phyloP scores from a whole-genome alignment of 2,329 filamentous ascomycete species.

The Microcera coccophila region DNA sequence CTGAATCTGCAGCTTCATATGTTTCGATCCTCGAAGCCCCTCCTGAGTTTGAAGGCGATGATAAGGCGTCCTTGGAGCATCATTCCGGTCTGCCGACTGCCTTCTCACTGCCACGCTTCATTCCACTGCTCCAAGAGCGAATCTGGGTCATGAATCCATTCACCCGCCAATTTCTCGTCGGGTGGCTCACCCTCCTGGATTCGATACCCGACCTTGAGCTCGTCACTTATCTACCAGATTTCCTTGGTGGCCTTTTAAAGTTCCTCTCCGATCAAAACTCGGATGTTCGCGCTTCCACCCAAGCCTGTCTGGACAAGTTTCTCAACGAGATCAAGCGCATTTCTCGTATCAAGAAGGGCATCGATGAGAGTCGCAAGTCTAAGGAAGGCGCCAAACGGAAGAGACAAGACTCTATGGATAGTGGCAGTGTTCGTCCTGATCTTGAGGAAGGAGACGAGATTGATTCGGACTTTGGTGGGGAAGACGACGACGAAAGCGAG shows the following conservation, averaged over 20 bases:
- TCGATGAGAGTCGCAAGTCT: constrained; percentile 77
- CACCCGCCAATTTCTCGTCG: constrained; percentile 89
- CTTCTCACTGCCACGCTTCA: constrained; percentile 86
- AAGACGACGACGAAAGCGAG: constrained; percentile 62
- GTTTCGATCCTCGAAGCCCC: constrained; percentile 77
- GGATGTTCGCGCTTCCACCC: constrained; percentile 93
- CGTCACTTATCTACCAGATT: constrained; percentile 87
- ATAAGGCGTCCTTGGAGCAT: constrained; percentile 43
- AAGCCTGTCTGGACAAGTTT: constrained; percentile 84
- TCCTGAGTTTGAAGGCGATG: constrained; percentile 41
- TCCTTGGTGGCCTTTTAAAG: constrained; percentile 81
- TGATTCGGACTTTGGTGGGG: constrained; percentile 52
- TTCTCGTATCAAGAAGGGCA: constrained; percentile 83
- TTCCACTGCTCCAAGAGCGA: constrained; percentile 87
- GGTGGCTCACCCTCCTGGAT: constrained; percentile 91
- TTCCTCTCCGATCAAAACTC: constrained; percentile 88
- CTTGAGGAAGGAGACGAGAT: constrained; percentile 60
- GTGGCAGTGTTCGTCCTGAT: constrained; percentile 55
- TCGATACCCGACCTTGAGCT: constrained; percentile 96
- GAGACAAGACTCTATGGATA: constrained; percentile 65
- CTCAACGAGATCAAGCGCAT: constrained; percentile 93
- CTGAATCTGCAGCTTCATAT: constrained; percentile 91
- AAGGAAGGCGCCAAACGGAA: constrained; percentile 65
- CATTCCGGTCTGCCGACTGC: constrained; percentile 66
- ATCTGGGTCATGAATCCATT: constrained; percentile 95